Evolutionary conservation across 148 eudicot species (phyloP).

Genomic region (Rhododendron simsii): DNA sequence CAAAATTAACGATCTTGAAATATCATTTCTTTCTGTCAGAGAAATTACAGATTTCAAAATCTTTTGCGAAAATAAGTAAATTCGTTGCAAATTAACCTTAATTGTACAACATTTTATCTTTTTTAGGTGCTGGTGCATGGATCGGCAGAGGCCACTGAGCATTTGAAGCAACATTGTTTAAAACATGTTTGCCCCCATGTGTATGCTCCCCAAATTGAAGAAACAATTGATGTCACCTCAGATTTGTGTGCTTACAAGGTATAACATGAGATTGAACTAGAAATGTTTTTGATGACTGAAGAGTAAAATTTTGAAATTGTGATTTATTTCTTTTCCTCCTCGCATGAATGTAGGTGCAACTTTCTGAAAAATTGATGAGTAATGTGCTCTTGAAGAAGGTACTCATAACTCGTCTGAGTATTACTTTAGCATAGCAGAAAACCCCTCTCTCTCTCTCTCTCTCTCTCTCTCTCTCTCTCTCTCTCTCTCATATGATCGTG

Average conservation of each 20-base stretch:
- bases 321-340: slow-evolving; percentile 11
- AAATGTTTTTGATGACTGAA: neutral
- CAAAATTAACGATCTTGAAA: neutral
- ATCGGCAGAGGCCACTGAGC: slow-evolving; percentile 99
- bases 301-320: slow-evolving; percentile 2
- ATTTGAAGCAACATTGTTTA: slow-evolving; percentile 87
- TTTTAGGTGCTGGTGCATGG: slow-evolving; percentile 95
- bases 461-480: neutral
- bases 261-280: neutral
- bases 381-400: slow-evolving; percentile 92
- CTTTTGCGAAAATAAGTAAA: neutral
- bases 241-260: slow-evolving; percentile 99
- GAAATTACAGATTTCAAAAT: neutral
- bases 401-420: neutral
- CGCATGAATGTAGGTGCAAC: slow-evolving; percentile 61
- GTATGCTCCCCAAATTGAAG: slow-evolving; percentile 92
- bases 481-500: slow-evolving; percentile 7
- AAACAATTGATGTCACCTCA: slow-evolving; percentile 95
- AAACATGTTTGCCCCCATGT: slow-evolving; percentile 95
- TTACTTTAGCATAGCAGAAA: neutral
- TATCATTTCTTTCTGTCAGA: neutral
- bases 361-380: slow-evolving; percentile 96
- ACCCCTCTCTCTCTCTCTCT: neutral
- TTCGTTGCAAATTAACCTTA: neutral
- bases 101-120: slow-evolving; percentile 8